Evolutionary conservation across 805 yeast genomes (phyloP).

Genomic region (Wickerhamiella allomyrinae): DNA sequence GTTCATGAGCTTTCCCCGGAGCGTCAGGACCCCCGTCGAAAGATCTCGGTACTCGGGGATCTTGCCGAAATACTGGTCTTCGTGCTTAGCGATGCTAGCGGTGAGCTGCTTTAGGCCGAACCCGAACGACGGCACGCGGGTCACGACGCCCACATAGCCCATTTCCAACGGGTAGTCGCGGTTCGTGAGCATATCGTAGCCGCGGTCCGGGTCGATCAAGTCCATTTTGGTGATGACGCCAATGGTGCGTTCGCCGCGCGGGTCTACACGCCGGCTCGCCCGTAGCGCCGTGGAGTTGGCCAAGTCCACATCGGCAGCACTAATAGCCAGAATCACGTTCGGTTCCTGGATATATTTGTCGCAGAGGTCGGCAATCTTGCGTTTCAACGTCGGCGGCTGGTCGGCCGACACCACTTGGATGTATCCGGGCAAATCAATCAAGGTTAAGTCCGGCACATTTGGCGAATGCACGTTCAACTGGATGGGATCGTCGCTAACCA

Average conservation of each 20-base stretch:
- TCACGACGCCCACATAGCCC: conserved; percentile 98
- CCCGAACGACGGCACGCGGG: conserved; percentile 26
- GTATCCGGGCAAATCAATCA: conserved; percentile 95
- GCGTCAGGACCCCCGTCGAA: conserved; percentile 56
- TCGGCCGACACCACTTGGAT: conserved; percentile 95
- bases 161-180: conserved; percentile 76
- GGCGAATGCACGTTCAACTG: conserved; percentile 86
- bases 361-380: conserved; percentile 65
- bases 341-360: conserved; percentile 80
- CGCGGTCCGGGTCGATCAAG: conserved; percentile 64
- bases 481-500: conserved; percentile 86
- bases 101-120: conserved; percentile 37
- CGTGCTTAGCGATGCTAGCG: conserved; percentile 31
- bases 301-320: conserved; percentile 95
- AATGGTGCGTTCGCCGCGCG: conserved; percentile 86
- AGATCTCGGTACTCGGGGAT: conserved; percentile 47
- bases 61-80: conserved; percentile 46
- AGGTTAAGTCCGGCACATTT: conserved; percentile 74
- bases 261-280: conserved; percentile 82
- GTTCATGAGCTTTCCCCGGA: conserved; percentile 68
- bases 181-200: conserved; percentile 54
- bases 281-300: conserved; percentile 91
- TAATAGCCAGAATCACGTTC: conserved; percentile 85
- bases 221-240: conserved; percentile 95
- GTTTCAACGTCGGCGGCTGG: conserved; percentile 75